These are phyloP conservation scores for Mortierella sp. DNA, from an alignment of 371 early-diverging fungal species.

Conservation along the genomic window DNA sequence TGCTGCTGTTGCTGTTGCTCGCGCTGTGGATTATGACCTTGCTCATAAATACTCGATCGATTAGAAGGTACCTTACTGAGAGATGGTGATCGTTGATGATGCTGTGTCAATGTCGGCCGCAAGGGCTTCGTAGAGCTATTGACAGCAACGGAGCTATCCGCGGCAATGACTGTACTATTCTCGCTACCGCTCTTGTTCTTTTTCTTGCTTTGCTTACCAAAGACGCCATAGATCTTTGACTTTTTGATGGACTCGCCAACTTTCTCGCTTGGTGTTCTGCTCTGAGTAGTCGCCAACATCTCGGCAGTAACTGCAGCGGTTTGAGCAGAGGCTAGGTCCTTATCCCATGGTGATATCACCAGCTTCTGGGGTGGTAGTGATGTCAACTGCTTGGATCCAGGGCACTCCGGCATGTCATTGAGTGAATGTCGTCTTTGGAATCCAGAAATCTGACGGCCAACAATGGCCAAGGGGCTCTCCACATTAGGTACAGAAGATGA, in stretches of 20 bases:
- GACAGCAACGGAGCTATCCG: neutral
- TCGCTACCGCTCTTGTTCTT: constrained; percentile 13
- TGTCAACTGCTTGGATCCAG: neutral
- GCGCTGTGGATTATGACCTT: constrained; percentile 1
- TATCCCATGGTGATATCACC: neutral
- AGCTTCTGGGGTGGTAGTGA: neutral
- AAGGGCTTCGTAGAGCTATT: too few species aligned
- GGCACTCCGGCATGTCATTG: constrained; percentile 23
- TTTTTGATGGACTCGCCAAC: constrained; percentile 8
- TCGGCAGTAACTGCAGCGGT: constrained; percentile 8
- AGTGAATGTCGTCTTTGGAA: constrained; percentile 42
- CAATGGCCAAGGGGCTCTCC: constrained; percentile 23
- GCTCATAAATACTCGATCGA: constrained; percentile 28
- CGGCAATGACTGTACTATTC: neutral
- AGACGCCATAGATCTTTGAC: constrained; percentile 41
- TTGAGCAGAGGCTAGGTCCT: neutral
- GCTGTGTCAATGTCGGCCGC: constrained; percentile 16
- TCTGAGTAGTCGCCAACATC: neutral
- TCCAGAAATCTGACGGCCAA: constrained; percentile 23
- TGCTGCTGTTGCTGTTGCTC: constrained; percentile 9
- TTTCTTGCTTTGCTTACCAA: constrained; percentile 35
- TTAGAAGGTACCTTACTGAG: constrained; percentile 9
- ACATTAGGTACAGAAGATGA: constrained; percentile 42
- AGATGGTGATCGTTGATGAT: constrained; percentile 18
- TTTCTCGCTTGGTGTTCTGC: neutral